Conservation (phyloP, 176 grass and related monocot genomes). For the Triticum urartu region DNA sequence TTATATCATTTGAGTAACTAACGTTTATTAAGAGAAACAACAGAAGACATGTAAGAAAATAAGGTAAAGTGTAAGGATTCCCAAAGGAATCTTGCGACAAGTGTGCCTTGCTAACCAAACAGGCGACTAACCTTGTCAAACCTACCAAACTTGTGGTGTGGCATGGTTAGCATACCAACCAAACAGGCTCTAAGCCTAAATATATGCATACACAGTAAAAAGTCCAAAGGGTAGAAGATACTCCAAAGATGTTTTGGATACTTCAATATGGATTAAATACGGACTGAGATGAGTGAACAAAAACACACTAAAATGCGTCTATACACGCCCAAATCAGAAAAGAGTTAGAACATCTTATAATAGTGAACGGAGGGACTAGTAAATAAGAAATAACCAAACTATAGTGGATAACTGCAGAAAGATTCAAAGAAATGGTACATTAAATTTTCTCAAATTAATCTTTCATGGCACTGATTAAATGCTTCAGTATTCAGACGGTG, state of each 20-base stretch:
- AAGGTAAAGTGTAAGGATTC: conserved; percentile 12
- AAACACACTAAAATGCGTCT: too few species aligned
- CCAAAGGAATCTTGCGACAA: not conserved
- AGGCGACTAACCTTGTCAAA: not conserved
- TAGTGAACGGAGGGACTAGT: not conserved
- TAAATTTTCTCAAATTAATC: conserved; percentile 4
- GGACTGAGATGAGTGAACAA: too few species aligned
- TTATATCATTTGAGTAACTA: conserved; percentile 14
- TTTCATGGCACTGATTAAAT: conserved; percentile 1
- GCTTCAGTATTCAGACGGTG: not conserved
- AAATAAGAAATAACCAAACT: not conserved
- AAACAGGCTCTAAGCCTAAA: not conserved
- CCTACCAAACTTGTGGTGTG: too few species aligned
- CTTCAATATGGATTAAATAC: too few species aligned
- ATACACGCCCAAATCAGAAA: too few species aligned
- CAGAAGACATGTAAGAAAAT: not conserved
- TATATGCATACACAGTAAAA: not conserved
- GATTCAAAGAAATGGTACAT: not conserved
- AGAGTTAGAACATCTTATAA: too few species aligned
- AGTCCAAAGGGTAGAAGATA: not conserved
- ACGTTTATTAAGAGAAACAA: conserved; percentile 17
- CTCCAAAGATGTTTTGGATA: too few species aligned
- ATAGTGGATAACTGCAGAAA: conserved; percentile 3
- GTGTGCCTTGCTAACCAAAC: conserved; percentile 3
- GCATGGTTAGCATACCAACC: not conserved